Evolutionary conservation across 2,329 filamentous ascomycete genomes (phyloP), one percentile per base, ranked within the genome.

Genomic region (Claviceps sp.): DNA sequence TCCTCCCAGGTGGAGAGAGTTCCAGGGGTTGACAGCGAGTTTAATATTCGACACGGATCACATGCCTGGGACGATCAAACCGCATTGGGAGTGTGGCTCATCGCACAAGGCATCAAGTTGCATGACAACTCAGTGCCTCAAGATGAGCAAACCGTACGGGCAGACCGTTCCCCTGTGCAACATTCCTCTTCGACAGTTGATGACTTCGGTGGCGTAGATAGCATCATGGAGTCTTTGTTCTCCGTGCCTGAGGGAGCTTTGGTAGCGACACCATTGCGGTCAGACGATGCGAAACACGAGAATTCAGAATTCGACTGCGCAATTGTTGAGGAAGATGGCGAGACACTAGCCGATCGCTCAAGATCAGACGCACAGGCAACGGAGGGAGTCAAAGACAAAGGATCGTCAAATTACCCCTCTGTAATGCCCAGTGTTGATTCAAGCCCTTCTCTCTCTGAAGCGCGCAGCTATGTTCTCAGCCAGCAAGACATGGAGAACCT

Each of bases 11-110:
- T 55, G 13, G 58, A 56, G 5, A 53, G 55, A 40, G 47, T 55
- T 8, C 49, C 57, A 47, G 58, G 56, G 9, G n/a, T 36, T 2
- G 58, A 61, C 23, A 61, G 58, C 37, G 62, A 63, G 16, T 65
- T 66, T 47, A 59, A 59, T 26, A 62, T 60, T 44, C 60, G 59
- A 2, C 59, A 59, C 34, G 60, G 58, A 37, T 64, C 65, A 6
- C 62, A 64, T 37, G 59, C 60, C 0, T 59, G 56, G 51, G 67
- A 68, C 39, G 61, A 61, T 13, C 62, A 66, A 45, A 67, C 66
- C n/a, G 58, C 62, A 7, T 59, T 69, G 48, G 60, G 62, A 5
- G 59, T 67, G 22, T 69, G 67, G 67, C 62, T 69, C n/a, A 64
- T 64, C 37, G 60, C 66, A 7, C 67, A 69, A 51, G 57, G 60